Base-by-base conservation (phyloP, 2,329 filamentous ascomycete species). In the Claviceps purpurea region DNA sequence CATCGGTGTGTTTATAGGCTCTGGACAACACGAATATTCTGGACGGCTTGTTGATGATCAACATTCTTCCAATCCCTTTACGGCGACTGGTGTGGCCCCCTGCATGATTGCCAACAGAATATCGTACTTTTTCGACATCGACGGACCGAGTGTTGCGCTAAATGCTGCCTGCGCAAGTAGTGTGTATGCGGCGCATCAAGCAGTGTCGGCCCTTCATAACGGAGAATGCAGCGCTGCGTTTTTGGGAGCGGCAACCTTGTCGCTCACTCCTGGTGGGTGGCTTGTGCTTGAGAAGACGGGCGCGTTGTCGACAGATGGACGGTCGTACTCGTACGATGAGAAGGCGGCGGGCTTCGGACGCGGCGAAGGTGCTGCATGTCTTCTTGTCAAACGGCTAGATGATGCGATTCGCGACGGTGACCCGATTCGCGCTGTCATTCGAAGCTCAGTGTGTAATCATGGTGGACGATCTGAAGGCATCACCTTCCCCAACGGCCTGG, bases 341-440 rank as follows among this genome's bases (percentile, higher is more conserved):
- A 56, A 57, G 11, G 74, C 70, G 0, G 64, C 71, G 47, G 74
- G 74, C 0, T 77, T 76, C 52, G 68, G 63, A 5, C 64, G 70
- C 16, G 72, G 69, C 1, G 74, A 77, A 54, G 74, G 70, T 1
- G 60, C 69, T 13, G 69, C 61, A 2, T 60, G 64, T 16, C 53
- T 76, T 10, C 55, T 72, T 5, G 50, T 77, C 1, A 76, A 76
- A 59, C 63, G 64, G 0, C 58, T 76, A 0, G 60, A 64, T 3
- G 65, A 71, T 51, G 74, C 74, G 2, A 51, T 76, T 3, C 55
- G 59, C 4, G 71, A 71, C 39, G 64, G 66, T 5, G 71, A 76
- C 56, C 64, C 64, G 0, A 64, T 69, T 42, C 59, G 62, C 38
- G 59, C 54, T 18, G 52, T 56, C 11, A 56, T 56, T 37, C 46